Base-by-base conservation (phyloP, 345 rosid genomes). In the Brassica juncea region DNA sequence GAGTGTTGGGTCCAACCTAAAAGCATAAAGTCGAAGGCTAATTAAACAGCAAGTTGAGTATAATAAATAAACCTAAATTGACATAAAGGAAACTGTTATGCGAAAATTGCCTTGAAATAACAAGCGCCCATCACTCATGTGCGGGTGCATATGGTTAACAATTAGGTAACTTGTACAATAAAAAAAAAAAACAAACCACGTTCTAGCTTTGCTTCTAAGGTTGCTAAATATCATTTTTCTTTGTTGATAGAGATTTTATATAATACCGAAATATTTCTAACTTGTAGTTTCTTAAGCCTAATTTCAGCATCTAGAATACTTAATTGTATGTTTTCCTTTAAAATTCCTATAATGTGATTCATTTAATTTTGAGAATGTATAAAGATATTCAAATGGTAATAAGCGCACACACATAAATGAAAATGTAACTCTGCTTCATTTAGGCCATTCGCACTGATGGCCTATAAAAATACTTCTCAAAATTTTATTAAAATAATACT, bases 181-280 rank as follows among this genome's bases (percentile, higher is more conserved):
- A 34, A 68, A 30, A 28, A 68, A 34, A 68, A 30, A 28, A 72
- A 19, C 82, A 31, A 78, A 11, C 31, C 72, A 72, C 23, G 77
- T 14, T 79, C 39, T 61, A 67, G 70, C 82, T 47, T 73, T 61
- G 78, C 74, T 68, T 79, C 78, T 68, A 73, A 79, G 78, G 35
- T 73, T 79, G 68, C 69, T 21, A 39, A 70, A 47, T 10, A 32
- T 8, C 55, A 19, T 30, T 9, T 44, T 69, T 19, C 12, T 31
- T 60, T 8, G 19, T 21, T 8, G 15, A 5, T 7, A 44, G 2
- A 58, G 11, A 23, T 15, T 67, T 66, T 10, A 75, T 55, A 23
- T 66, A 5, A 3, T 52, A 23, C 28, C 28, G 23, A 54, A 66
- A 5, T 32, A 23, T 35, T 25, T 25, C 1, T 35, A 23, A 2